Percentiles rank a stretch among this genome's conserved stretches.
These are phyloP conservation scores for Citrullus colocynthis DNA, from an alignment of 306 rosid species.

Conservation along the genomic window DNA sequence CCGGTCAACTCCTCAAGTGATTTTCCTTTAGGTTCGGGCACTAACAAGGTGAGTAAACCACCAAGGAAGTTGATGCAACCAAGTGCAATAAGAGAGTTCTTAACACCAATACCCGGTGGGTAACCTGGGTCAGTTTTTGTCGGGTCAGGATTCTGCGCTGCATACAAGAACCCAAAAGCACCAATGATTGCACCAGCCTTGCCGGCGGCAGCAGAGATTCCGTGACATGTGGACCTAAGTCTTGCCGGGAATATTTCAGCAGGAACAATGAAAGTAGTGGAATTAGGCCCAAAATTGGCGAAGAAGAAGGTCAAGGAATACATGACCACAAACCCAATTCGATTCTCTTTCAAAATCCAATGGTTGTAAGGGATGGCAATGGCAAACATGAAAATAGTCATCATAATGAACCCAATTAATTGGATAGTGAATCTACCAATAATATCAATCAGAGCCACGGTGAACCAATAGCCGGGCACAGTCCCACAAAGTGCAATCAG, in stretches of 20 bases:
- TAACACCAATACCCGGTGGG: slow-evolving; percentile 69
- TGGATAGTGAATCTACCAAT: slow-evolving; percentile 76
- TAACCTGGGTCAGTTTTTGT: slow-evolving; percentile 35
- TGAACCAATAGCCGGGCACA: slow-evolving; percentile 90
- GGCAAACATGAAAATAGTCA: slow-evolving; percentile 91
- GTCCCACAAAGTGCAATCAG: slow-evolving; percentile 77
- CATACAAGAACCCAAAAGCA: slow-evolving; percentile 81
- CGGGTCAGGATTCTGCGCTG: slow-evolving; percentile 43
- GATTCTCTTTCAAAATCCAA: slow-evolving; percentile 40
- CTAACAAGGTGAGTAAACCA: slow-evolving; percentile 45
- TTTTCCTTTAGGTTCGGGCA: slow-evolving; percentile 79
- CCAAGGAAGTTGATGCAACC: slow-evolving; percentile 65
- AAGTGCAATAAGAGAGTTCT: slow-evolving; percentile 49
- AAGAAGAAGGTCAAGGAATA: slow-evolving; percentile 78
- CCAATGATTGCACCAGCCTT: slow-evolving; percentile 91
- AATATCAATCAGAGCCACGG: slow-evolving; percentile 47
- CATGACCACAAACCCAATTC: slow-evolving; percentile 49
- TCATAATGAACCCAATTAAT: slow-evolving; percentile 79
- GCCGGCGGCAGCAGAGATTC: slow-evolving; percentile 80
- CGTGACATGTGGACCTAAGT: slow-evolving; percentile 81
- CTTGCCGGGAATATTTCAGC: slow-evolving; percentile 92
- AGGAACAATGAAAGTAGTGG: slow-evolving; percentile 79
- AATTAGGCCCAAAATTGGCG: slow-evolving; percentile 81
- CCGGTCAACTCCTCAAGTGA: slow-evolving; percentile 83
- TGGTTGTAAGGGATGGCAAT: slow-evolving; percentile 77